Evolutionary conservation across 2,329 filamentous ascomycete genomes (phyloP).

Genomic region (Beauveria brongniartii): DNA sequence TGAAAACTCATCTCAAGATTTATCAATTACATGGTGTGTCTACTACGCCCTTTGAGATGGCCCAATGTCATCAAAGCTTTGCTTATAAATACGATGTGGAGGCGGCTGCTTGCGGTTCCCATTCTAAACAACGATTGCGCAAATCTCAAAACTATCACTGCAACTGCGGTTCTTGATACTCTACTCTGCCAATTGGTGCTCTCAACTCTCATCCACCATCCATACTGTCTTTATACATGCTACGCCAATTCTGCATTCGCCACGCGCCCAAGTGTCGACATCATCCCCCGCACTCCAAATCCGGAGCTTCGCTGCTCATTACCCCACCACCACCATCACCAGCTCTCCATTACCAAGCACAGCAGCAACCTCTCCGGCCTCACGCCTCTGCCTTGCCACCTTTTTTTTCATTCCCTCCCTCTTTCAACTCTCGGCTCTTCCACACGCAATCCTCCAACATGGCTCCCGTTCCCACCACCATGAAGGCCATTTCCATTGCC

Average conservation of each 20-base stretch:
- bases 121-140: background rate
- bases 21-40: background rate
- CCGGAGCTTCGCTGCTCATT: background rate
- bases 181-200: no score
- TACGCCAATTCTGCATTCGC: background rate
- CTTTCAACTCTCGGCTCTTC: background rate
- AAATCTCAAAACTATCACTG: background rate
- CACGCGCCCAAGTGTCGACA: background rate
- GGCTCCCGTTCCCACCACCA: slow-evolving; percentile 65
- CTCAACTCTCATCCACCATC: background rate
- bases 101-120: background rate
- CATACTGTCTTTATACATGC: background rate
- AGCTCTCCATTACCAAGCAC: background rate
- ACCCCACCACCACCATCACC: background rate
- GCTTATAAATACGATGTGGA: background rate
- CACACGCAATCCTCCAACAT: slow-evolving; percentile 30
- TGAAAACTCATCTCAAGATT: no score
- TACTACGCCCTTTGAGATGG: background rate
- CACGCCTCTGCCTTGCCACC: background rate
- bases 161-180: background rate
- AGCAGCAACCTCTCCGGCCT: background rate
- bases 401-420: background rate
- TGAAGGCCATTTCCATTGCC: slow-evolving; percentile 59
- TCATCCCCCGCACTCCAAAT: background rate
- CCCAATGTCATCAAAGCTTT: background rate